A percentile compares a stretch with the other conserved stretches of the same genome.
Conservation (phyloP, 768 basidiomycete genomes). For the Cystobasidium tubakii region DNA sequence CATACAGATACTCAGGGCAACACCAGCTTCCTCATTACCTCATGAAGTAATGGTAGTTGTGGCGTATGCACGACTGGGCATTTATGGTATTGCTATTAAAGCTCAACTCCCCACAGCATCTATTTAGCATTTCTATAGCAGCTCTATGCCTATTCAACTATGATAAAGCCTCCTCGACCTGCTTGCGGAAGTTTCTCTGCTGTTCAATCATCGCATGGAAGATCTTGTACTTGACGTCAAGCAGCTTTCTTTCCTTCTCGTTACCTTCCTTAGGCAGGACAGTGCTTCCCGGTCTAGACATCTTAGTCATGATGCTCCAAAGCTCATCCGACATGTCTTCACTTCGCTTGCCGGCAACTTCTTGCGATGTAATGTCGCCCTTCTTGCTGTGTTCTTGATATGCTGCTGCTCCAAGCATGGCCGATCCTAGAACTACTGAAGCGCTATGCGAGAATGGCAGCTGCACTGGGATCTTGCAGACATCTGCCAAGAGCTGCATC, state of each 20-base stretch:
- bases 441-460: conserved; percentile 68
- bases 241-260: conserved; percentile 62
- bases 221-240: conserved; percentile 89
- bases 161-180: conserved; percentile 58
- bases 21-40: too few relatives aligned
- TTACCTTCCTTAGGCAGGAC: conserved; percentile 60
- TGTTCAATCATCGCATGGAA: conserved; percentile 82
- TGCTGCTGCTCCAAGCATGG: conserved; percentile 87
- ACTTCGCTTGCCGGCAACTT: conserved; percentile 49
- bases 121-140: background rate
- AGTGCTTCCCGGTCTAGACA: conserved; percentile 77
- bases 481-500: conserved; percentile 83
- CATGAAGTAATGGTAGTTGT: too few relatives aligned
- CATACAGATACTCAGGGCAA: too few relatives aligned
- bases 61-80: too few relatives aligned
- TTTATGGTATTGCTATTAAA: too few relatives aligned
- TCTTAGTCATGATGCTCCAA: conserved; percentile 94
- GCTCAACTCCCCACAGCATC: background rate
- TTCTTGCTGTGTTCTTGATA: conserved; percentile 55
- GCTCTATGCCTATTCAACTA: background rate
- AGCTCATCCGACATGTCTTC: conserved; percentile 60
- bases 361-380: conserved; percentile 50
- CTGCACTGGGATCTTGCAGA: conserved; percentile 73
- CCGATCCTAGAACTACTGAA: conserved; percentile 85
- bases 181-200: conserved; percentile 75